Percentiles rank a stretch among this genome's conserved stretches.
phyloP scores from a whole-genome alignment of 768 basidiomycete species.

The Mycena venus region DNA sequence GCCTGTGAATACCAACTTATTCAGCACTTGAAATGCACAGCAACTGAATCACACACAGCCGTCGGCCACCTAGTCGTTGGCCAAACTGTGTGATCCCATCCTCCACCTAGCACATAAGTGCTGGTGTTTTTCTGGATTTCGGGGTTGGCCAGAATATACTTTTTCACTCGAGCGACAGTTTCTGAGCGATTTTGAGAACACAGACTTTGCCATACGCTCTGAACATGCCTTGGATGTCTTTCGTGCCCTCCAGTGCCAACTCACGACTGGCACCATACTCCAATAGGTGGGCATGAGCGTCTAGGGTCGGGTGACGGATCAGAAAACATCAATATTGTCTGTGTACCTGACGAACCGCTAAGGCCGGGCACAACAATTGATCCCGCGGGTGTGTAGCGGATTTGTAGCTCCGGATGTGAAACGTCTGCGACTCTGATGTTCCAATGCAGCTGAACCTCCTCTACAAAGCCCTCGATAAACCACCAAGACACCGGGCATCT shows the following conservation, averaged over 20 bases:
- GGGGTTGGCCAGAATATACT: slow-evolving; percentile 70
- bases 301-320: slow-evolving; percentile 48
- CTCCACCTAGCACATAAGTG: slow-evolving; percentile 82
- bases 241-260: slow-evolving; percentile 74
- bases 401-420: slow-evolving; percentile 41
- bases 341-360: slow-evolving; percentile 63
- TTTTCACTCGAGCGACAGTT: slow-evolving; percentile 70
- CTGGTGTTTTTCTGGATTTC: slow-evolving; percentile 69
- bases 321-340: slow-evolving; percentile 12
- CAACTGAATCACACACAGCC: slow-evolving; percentile 60
- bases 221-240: slow-evolving; percentile 65
- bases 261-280: slow-evolving; percentile 82
- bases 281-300: slow-evolving; percentile 84
- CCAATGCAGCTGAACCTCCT: slow-evolving; percentile 59
- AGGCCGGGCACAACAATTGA: slow-evolving; percentile 81
- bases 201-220: background rate
- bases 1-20: slow-evolving; percentile 54
- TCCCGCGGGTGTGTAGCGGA: slow-evolving; percentile 66
- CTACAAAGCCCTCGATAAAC: slow-evolving; percentile 43
- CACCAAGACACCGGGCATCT: background rate
- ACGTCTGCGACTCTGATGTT: slow-evolving; percentile 23
- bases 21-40: background rate
- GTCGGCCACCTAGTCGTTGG: slow-evolving; percentile 72
- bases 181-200: slow-evolving; percentile 52
- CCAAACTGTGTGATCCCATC: slow-evolving; percentile 94